Percentiles rank a stretch among this genome's conserved stretches.
phyloP scores from a whole-genome alignment of 2,329 filamentous ascomycete species.

The Alternaria novae-zelandiae region DNA sequence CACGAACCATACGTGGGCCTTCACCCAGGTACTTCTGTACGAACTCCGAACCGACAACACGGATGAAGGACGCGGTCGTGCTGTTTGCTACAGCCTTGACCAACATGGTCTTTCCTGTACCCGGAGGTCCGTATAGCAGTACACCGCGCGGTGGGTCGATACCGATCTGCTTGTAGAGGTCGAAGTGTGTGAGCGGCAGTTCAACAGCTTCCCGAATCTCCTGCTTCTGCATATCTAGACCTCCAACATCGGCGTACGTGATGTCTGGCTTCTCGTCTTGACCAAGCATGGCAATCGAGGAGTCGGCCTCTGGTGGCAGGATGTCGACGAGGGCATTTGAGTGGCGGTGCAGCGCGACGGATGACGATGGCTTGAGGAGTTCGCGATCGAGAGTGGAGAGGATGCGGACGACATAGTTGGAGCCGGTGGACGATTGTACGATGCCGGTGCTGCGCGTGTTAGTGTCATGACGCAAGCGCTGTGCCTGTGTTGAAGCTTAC shows the following conservation, averaged over 20 bases:
- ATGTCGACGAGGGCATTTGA: constrained; percentile 99
- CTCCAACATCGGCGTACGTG: constrained; percentile 96
- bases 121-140: constrained; percentile 91
- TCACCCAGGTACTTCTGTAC: constrained; percentile 99
- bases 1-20: constrained; percentile 96
- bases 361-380: constrained; percentile 96
- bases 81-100: constrained; percentile 99
- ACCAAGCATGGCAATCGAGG: constrained; percentile 97
- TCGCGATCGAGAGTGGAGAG: constrained; percentile 98
- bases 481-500: constrained; percentile 58
- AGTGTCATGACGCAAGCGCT: constrained; percentile 14
- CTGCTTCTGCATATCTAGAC: constrained; percentile 99
- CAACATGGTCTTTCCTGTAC: constrained; percentile 95
- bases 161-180: constrained; percentile 98
- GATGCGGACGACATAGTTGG: constrained; percentile 98
- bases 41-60: constrained; percentile 97
- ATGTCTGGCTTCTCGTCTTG: constrained; percentile 97
- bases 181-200: constrained; percentile 94
- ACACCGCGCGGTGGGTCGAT: constrained; percentile 98
- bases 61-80: constrained; percentile 97
- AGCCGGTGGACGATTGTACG: constrained; percentile 96
- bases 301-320: constrained; percentile 97
- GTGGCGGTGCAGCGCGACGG: constrained; percentile 95
- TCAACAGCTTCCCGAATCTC: constrained; percentile 98
- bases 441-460: constrained; percentile 78